Evolutionary conservation across 176 grass and related monocot genomes (phyloP).

Genomic region (Avena eriantha): DNA sequence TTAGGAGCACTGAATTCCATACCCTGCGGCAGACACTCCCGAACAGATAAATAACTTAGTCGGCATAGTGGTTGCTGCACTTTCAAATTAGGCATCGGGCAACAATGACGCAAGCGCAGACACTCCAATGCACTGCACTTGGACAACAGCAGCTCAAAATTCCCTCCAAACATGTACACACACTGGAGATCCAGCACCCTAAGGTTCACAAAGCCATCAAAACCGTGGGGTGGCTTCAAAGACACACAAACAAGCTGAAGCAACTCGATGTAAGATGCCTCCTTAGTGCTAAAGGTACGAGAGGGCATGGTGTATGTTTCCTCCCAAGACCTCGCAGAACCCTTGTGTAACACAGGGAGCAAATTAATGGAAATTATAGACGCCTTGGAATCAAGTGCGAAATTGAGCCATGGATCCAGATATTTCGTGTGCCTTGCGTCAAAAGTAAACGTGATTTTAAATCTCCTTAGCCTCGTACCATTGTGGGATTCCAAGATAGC

Average conservation of each 20-base stretch:
- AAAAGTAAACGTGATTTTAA: background rate
- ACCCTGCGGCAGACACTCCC: background rate
- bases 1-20: constrained; percentile 26
- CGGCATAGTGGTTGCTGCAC: constrained; percentile 16
- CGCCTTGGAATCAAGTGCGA: background rate
- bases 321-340: constrained; percentile 7
- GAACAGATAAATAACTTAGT: constrained; percentile 18
- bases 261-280: background rate
- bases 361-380: background rate
- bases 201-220: constrained; percentile 3
- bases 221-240: background rate
- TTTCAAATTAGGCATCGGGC: constrained; percentile 10
- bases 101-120: background rate
- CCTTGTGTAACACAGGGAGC: constrained; percentile 1
- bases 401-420: constrained; percentile 23
- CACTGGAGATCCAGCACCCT: constrained; percentile 22
- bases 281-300: background rate
- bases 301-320: background rate
- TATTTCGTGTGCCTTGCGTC: constrained; percentile 9
- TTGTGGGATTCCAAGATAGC: constrained; percentile 26
- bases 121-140: constrained; percentile 17
- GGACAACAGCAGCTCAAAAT: constrained; percentile 6
- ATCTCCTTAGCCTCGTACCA: constrained; percentile 2
- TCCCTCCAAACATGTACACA: background rate
- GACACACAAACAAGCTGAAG: background rate